These are phyloP conservation scores for Malassezia arunalokei DNA, from an alignment of 1,284 basidiomycete genomes.

Conservation along the genomic window DNA sequence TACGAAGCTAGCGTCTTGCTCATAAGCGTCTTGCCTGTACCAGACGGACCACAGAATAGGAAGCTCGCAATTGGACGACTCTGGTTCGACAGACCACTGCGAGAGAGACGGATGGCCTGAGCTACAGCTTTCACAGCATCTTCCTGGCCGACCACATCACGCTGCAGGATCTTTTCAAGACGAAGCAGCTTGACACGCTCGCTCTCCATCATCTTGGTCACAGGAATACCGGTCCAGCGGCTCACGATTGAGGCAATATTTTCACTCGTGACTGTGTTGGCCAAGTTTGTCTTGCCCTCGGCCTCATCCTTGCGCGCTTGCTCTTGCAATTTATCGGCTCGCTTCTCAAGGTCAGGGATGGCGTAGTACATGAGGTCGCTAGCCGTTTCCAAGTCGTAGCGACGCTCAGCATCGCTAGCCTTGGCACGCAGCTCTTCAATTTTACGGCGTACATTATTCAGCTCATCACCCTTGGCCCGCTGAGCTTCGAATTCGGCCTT, in stretches of 20 bases:
- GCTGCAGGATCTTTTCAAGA: constrained; percentile 33
- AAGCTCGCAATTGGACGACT: constrained; percentile 52
- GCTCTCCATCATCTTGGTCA: constrained; percentile 45
- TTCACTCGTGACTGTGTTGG: constrained; percentile 38
- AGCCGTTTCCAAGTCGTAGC: constrained; percentile 50
- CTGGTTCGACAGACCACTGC: constrained; percentile 53
- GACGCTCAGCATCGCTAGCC: constrained; percentile 83
- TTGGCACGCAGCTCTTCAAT: constrained; percentile 88
- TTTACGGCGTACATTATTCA: constrained; percentile 64
- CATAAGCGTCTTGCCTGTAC: constrained; percentile 54
- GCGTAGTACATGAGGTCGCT: constrained; percentile 87
- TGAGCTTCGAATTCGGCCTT: constrained; percentile 80
- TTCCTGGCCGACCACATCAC: constrained; percentile 52
- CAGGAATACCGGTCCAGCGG: constrained; percentile 50
- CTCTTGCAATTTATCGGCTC: constrained; percentile 53
- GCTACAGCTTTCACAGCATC: constrained; percentile 54
- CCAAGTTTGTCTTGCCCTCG: constrained; percentile 25
- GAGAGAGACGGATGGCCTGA: constrained; percentile 53
- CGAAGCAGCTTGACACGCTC: constrained; percentile 41
- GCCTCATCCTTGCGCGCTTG: constrained; percentile 49
- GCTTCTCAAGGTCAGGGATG: constrained; percentile 70
- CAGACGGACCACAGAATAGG: constrained; percentile 49
- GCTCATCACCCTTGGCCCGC: constrained; percentile 72
- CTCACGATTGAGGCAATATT: constrained; percentile 53
- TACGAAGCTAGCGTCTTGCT: constrained; percentile 47